A percentile compares a stretch with the other conserved stretches of the same genome.
Evolutionary conservation across 1,139 yeast genomes (phyloP).

Genomic region (Geotrichum aggregatum): DNA sequence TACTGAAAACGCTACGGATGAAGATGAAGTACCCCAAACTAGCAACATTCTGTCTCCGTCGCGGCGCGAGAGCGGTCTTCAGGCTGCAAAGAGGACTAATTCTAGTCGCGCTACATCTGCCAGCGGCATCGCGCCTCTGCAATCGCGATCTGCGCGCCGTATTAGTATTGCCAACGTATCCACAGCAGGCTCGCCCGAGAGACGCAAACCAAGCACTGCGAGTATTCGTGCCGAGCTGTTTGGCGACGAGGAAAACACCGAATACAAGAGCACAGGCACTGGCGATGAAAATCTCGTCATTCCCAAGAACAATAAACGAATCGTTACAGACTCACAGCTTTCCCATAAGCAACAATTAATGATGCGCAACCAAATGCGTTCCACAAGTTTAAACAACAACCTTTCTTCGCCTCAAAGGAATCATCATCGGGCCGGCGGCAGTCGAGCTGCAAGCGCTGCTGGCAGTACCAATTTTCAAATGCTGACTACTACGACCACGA

Average conservation of each 20-base stretch:
- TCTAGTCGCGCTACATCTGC: not conserved
- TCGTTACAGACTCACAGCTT: not conserved
- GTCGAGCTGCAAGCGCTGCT: not conserved
- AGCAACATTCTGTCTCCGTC: not conserved
- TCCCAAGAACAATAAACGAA: not conserved
- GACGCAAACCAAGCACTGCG: constrained; percentile 11
- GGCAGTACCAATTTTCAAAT: not conserved
- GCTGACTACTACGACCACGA: not conserved
- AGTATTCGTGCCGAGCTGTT: not conserved
- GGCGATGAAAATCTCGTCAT: not conserved
- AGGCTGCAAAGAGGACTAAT: not conserved
- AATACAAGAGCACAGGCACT: not conserved
- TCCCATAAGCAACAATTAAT: not conserved
- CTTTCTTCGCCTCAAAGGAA: not conserved
- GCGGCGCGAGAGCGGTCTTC: not conserved
- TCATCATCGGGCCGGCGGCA: not conserved
- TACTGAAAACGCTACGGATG: not conserved
- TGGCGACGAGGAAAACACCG: constrained; percentile 2
- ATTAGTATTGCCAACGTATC: constrained; percentile 12
- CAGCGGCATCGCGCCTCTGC: not conserved
- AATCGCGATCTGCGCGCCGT: constrained; percentile 8
- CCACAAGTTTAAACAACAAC: not conserved
- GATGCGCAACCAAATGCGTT: not conserved
- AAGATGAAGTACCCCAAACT: not conserved
- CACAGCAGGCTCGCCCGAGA: constrained; percentile 16